Evolutionary conservation across 2,329 filamentous ascomycete genomes (phyloP), one percentile per base, ranked within the genome.

Genomic region (Xylariaceae sp.): DNA sequence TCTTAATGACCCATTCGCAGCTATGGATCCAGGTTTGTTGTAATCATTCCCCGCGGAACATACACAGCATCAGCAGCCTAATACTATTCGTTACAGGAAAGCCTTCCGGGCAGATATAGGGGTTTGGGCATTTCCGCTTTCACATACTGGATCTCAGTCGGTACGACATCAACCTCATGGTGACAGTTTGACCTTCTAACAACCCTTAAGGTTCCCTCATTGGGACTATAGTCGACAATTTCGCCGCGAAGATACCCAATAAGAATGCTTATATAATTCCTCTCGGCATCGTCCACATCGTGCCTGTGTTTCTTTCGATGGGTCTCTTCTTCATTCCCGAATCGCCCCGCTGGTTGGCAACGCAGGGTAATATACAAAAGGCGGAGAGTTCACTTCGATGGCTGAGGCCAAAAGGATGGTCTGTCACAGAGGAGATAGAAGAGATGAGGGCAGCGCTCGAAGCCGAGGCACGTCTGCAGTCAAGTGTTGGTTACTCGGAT

Each of bases 211-310:
- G 77, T 50, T 79, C 73, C 56, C 74, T 84, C 23, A 70, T 81
- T 41, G 78, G 78, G 37, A 78, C 77, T 16, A 70, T 80, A 29
- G 72, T 84, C 48, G 80, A 84, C 66, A 82, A 81, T 70, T 80
- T 79, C 53, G 52, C 66, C 16, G 58, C 67, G 7, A 69, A 69
- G 45, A 65, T 66, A 2, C 49, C 55, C 7, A 63, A 10, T 16
- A 56, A 20, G 37, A 59, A 61, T 9, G 65, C 67, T 10, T 70
- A 70, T 40, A 61, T 70, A 6, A 67, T 67, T 7, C 67, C 68
- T 1, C 50, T 70, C 6, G 68, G 68, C 1, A 66, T 70, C 6
- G 65, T 70, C 7, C 59, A 70, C 23, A 64, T 77, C 44, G 61
- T 77, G 1, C 74, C 75, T 0, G 64, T 66, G 5, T 56, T 77